Conservation (phyloP, 2,329 filamentous ascomycete genomes). For the Trichoderma koningiopsis region DNA sequence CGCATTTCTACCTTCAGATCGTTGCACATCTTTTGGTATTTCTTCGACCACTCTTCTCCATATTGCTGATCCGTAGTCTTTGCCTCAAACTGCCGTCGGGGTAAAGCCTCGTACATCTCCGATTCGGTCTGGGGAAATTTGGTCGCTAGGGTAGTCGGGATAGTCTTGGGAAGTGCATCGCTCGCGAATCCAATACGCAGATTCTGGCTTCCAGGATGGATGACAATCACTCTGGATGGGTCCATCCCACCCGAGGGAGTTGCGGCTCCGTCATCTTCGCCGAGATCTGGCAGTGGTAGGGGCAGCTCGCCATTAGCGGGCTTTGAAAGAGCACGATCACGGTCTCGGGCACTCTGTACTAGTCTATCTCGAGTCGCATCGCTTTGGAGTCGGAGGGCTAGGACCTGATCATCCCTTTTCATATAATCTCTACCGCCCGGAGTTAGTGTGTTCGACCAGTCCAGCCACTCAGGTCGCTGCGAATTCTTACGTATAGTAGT, state of each 20-base stretch:
- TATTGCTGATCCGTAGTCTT: slow-evolving; percentile 75
- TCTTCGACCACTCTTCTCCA: slow-evolving; percentile 76
- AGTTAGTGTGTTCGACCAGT: slow-evolving; percentile 27
- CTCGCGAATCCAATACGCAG: slow-evolving; percentile 92
- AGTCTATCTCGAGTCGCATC: slow-evolving; percentile 84
- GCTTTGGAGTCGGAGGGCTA: slow-evolving; percentile 83
- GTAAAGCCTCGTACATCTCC: slow-evolving; percentile 78
- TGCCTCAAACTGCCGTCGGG: slow-evolving; percentile 66
- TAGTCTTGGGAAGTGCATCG: slow-evolving; percentile 89
- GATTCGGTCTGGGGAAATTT: slow-evolving; percentile 78
- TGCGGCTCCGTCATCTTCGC: slow-evolving; percentile 58
- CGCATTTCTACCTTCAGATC: slow-evolving; percentile 91
- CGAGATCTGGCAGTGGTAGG: slow-evolving; percentile 61
- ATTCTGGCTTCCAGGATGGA: slow-evolving; percentile 95
- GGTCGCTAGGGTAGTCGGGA: slow-evolving; percentile 89
- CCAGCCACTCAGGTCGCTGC: background rate
- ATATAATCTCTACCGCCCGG: slow-evolving; percentile 75
- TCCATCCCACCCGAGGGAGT: slow-evolving; percentile 63
- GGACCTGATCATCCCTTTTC: slow-evolving; percentile 95
- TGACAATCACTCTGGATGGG: slow-evolving; percentile 88
- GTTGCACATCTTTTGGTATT: slow-evolving; percentile 78
- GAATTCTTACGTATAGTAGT: slow-evolving; percentile 82
- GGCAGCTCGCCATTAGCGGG: slow-evolving; percentile 68
- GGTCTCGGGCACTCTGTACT: slow-evolving; percentile 83
- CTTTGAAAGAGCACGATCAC: slow-evolving; percentile 80